These are phyloP conservation scores for Dispira parvispora DNA, from an alignment of 192 early-diverging fungal genomes.

Conservation along the genomic window DNA sequence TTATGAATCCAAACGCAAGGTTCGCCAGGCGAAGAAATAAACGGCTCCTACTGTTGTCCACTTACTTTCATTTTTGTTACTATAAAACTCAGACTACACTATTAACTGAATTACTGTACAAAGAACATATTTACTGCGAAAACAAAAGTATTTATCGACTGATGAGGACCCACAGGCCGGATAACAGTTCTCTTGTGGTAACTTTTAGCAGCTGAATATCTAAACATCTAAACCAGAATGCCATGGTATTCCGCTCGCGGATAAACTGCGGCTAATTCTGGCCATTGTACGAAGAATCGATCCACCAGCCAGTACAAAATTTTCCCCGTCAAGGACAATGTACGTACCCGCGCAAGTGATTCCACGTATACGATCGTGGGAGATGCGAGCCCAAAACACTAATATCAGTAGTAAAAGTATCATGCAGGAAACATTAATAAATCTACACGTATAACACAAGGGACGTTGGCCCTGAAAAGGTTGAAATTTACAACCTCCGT, in stretches of 20 bases:
- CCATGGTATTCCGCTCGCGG: constrained; percentile 43
- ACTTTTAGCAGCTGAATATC: neutral
- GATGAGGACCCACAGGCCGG: neutral
- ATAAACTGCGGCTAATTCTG: constrained; percentile 30
- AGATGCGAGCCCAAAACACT: constrained; percentile 33
- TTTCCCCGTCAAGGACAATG: constrained; percentile 75
- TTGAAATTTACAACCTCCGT: too few species aligned
- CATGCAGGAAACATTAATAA: too few species aligned
- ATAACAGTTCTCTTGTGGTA: too few species aligned
- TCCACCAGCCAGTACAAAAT: constrained; percentile 66
- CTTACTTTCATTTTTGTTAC: too few species aligned
- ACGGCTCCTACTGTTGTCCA: too few species aligned
- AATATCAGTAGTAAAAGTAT: neutral
- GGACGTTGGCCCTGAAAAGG: too few species aligned
- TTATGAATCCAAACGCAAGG: neutral
- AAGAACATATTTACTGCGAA: neutral
- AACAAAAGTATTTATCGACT: neutral
- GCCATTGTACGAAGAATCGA: constrained; percentile 88
- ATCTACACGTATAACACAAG: too few species aligned
- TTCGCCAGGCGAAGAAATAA: neutral
- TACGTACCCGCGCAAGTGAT: constrained; percentile 74
- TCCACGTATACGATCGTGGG: constrained; percentile 71
- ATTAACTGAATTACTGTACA: neutral
- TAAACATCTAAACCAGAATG: constrained; percentile 33
- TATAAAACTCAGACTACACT: too few species aligned